Evolutionary conservation across 2,329 filamentous ascomycete species (phyloP).

Genomic region (Stemphylium vesicarium): DNA sequence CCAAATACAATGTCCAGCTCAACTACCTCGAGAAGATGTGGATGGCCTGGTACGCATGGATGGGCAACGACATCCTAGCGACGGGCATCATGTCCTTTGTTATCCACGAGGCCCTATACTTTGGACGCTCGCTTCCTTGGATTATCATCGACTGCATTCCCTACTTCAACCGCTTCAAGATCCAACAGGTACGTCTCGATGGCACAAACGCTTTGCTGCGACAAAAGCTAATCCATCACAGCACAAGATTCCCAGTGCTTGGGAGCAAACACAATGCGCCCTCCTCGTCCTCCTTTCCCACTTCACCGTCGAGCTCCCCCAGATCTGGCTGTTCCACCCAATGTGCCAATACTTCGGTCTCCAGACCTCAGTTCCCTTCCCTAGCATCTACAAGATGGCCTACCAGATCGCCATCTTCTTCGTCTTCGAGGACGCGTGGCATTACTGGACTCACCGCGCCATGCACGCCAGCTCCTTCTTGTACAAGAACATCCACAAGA

Average conservation of each 20-base stretch:
- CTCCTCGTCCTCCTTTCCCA: conserved; percentile 91
- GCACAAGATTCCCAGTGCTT: conserved; percentile 87
- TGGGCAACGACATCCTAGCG: conserved; percentile 96
- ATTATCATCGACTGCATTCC: conserved; percentile 89
- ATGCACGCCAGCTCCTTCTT: conserved; percentile 88
- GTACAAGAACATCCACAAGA: conserved; percentile 97
- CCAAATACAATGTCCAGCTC: conserved; percentile 80
- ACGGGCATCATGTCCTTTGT: conserved; percentile 97
- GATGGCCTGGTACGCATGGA: conserved; percentile 96
- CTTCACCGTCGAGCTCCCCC: conserved; percentile 96
- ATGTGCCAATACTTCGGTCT: conserved; percentile 93
- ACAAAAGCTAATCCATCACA: conserved; percentile 41
- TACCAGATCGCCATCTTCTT: conserved; percentile 95
- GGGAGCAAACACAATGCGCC: conserved; percentile 94
- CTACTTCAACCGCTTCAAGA: conserved; percentile 91
- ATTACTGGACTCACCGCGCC: conserved; percentile 93
- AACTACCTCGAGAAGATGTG: conserved; percentile 88
- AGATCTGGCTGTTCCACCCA: conserved; percentile 99
- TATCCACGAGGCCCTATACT: conserved; percentile 95
- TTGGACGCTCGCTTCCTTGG: conserved; percentile 88
- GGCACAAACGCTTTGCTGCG: not conserved
- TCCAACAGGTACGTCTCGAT: conserved; percentile 73
- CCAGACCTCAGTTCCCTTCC: conserved; percentile 87
- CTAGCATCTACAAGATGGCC: conserved; percentile 81
- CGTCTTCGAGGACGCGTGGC: conserved; percentile 94